Evolutionary conservation across 2,329 filamentous ascomycete genomes (phyloP), one percentile per base, ranked within the genome.

Genomic region (Venturia nashicola): DNA sequence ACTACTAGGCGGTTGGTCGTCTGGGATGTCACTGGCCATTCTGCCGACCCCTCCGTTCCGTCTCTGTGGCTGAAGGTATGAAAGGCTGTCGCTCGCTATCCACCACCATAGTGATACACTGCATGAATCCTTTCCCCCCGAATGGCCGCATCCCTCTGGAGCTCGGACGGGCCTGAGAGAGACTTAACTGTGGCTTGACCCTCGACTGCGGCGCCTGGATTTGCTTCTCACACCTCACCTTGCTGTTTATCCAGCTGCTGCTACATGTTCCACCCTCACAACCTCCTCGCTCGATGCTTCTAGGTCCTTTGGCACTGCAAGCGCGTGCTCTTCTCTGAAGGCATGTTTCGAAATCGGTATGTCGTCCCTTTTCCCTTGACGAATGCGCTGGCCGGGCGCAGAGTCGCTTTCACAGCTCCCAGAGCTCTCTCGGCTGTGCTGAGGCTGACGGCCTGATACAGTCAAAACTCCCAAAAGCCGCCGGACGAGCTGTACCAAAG

Each of bases 401-500:
- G 20, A 36, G 34, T 36, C 34, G 36, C 36, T 39, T 11, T 34
- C 23, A 36, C 59, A 23, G 54, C 40, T 51, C 20, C 27, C 27
- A 27, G 63, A 61, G 59, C 34, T 46, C 34, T 23, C 43, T 51
- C 18, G 46, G 36, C 32, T 18, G n/a, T 39, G 34, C 27, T 54
- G 42, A 65, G 54, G 40, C 39, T 61, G 62, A 44, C 44, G 16
- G 9, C n/a, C 51, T 69, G 34, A 55, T 64, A 64, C 69, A 90
- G 87, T 77, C 89, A 84, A 71, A 91, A 84, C 75, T 86, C 89
- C 64, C 89, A 91, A 76, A 96, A 96, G 79, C 91, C 91, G 64
- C 86, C 85, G 74, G 89, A 92, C 72, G 90, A 92, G 71, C 82
- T 96, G 72, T 86, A 94, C 74, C 86, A 86, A 76, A 86, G 85